Conservation (phyloP, 2,329 filamentous ascomycete genomes). For the Verruconis gallopava region DNA sequence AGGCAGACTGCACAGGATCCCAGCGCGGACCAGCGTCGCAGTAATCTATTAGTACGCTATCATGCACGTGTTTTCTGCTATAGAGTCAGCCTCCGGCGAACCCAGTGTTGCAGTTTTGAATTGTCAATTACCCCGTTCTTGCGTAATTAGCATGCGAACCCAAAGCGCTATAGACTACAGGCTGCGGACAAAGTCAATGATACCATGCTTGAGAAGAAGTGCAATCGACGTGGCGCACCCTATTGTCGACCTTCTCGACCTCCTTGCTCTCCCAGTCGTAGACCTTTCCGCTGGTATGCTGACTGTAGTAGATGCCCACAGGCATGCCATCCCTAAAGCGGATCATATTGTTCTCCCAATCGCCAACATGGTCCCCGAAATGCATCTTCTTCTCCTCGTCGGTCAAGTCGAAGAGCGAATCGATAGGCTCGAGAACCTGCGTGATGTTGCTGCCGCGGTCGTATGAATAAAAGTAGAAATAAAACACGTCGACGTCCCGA, state of each 20-base stretch:
- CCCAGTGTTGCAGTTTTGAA: slow-evolving; percentile 48
- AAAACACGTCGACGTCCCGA: slow-evolving; percentile 45
- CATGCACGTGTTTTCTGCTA: slow-evolving; percentile 34
- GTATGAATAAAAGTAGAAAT: slow-evolving; percentile 50
- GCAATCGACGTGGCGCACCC: slow-evolving; percentile 21
- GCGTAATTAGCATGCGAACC: slow-evolving; percentile 55
- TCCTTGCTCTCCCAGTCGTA: slow-evolving; percentile 53
- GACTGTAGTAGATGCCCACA: slow-evolving; percentile 46
- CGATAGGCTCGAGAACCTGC: slow-evolving; percentile 31
- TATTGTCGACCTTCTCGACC: slow-evolving; percentile 38
- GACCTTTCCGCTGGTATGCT: slow-evolving; percentile 50
- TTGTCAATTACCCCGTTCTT: slow-evolving; percentile 45
- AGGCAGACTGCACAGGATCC: slow-evolving; percentile 46
- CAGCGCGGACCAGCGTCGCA: slow-evolving; percentile 36
- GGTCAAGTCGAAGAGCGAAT: slow-evolving; percentile 33
- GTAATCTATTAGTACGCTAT: slow-evolving; percentile 4
- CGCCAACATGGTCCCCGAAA: slow-evolving; percentile 56
- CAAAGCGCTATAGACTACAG: slow-evolving; percentile 44
- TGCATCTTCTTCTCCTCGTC: slow-evolving; percentile 67
- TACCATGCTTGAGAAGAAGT: slow-evolving; percentile 3
- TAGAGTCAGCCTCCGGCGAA: slow-evolving; percentile 37
- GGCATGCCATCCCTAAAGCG: slow-evolving; percentile 46
- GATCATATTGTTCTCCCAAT: slow-evolving; percentile 58
- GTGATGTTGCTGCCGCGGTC: slow-evolving; percentile 40
- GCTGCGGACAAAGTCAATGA: slow-evolving; percentile 17